Percentiles rank a stretch among this genome's conserved stretches.
Conservation (phyloP, 2,329 filamentous ascomycete species). For the Pyricularia sp. region DNA sequence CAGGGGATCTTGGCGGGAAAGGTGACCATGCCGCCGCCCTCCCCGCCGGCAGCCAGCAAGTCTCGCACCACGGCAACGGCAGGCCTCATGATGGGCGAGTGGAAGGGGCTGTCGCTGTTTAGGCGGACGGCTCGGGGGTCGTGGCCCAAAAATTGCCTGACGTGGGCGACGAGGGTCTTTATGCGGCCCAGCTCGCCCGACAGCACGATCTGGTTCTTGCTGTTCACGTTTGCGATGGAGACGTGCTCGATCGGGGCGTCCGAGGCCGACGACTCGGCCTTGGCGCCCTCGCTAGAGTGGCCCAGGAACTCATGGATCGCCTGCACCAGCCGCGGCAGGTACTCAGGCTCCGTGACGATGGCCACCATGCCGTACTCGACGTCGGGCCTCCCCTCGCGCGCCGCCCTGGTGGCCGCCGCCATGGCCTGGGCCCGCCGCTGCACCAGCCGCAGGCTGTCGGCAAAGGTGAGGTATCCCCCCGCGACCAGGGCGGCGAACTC, state of each 20-base stretch:
- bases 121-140: slow-evolving; percentile 81
- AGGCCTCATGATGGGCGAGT: slow-evolving; percentile 85
- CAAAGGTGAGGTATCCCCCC: slow-evolving; percentile 68
- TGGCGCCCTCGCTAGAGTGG: slow-evolving; percentile 53
- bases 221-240: slow-evolving; percentile 87
- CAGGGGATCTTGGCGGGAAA: slow-evolving; percentile 71
- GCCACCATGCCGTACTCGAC: slow-evolving; percentile 93
- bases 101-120: slow-evolving; percentile 83
- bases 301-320: slow-evolving; percentile 74
- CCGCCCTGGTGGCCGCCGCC: slow-evolving; percentile 63
- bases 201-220: slow-evolving; percentile 91
- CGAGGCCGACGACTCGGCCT: slow-evolving; percentile 58
- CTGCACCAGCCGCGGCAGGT: slow-evolving; percentile 58
- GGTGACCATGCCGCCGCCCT: slow-evolving; percentile 50
- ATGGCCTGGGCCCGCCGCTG: slow-evolving; percentile 72
- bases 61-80: slow-evolving; percentile 65
- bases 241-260: slow-evolving; percentile 77
- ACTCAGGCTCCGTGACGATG: slow-evolving; percentile 75
- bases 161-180: slow-evolving; percentile 69
- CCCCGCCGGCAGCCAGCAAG: slow-evolving; percentile 52
- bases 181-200: slow-evolving; percentile 81
- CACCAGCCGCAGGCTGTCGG: slow-evolving; percentile 70
- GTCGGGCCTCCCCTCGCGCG: slow-evolving; percentile 51
- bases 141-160: slow-evolving; percentile 83
- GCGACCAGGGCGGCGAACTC: slow-evolving; percentile 89